phyloP scores from a whole-genome alignment of 257 asterid genomes.

The Linaria vulgaris region DNA sequence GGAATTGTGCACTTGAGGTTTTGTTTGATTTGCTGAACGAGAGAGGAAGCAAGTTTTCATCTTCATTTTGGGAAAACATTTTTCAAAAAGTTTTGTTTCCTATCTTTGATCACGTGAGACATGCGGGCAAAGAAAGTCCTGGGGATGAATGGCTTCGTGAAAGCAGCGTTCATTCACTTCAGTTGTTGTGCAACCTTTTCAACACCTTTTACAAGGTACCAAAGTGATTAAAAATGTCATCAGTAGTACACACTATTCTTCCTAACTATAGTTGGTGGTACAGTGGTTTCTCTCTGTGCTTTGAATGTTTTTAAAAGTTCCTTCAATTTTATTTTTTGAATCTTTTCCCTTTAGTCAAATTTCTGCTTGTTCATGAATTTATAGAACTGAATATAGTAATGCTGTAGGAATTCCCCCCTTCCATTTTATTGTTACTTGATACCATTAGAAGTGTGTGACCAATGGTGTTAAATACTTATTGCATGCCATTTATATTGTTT shows the following conservation, averaged over 20 bases:
- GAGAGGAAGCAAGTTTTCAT: conserved; percentile 95
- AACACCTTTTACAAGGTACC: conserved; percentile 96
- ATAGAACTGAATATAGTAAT: conserved; percentile 8
- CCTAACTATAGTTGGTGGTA: conserved; percentile 15
- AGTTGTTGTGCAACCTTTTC: conserved; percentile 92
- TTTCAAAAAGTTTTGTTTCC: conserved; percentile 92
- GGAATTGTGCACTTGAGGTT: conserved; percentile 98
- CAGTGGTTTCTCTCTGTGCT: background rate
- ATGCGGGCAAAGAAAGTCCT: conserved; percentile 75
- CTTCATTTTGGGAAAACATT: conserved; percentile 93
- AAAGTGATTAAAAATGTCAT: conserved; percentile 21
- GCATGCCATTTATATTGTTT: conserved; percentile 1
- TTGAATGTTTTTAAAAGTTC: background rate
- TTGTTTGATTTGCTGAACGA: conserved; percentile 94
- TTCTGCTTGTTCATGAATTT: conserved; percentile 6
- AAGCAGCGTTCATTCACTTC: conserved; percentile 91
- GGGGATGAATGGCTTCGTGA: conserved; percentile 82
- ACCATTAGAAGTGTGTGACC: conserved; percentile 7
- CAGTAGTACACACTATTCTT: conserved; percentile 16
- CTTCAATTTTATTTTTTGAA: too few species aligned
- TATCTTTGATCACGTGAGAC: conserved; percentile 91
- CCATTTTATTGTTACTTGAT: conserved; percentile 17
- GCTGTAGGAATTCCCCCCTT: background rate
- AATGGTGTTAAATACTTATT: background rate
- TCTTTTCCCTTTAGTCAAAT: background rate